These are phyloP conservation scores for Ammopiptanthus mongolicus DNA, from an alignment of 306 rosid genomes.

Conservation along the genomic window DNA sequence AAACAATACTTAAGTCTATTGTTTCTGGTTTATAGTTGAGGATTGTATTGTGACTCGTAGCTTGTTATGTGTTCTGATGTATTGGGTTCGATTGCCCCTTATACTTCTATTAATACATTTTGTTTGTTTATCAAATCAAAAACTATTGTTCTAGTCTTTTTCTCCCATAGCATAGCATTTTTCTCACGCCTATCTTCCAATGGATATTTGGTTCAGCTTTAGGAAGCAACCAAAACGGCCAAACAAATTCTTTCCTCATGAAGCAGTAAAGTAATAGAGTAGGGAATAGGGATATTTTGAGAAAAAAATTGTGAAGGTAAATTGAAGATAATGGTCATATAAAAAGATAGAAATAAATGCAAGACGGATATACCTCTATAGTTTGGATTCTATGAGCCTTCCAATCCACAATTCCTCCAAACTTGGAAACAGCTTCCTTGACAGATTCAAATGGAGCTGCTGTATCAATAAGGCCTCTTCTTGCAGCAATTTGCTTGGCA, in stretches of 20 bases:
- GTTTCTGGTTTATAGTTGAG: no score
- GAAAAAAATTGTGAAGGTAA: not conserved
- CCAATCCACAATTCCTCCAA: conserved; percentile 98
- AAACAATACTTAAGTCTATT: not conserved
- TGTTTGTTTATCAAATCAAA: no score
- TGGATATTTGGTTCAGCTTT: not conserved
- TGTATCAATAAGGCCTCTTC: conserved; percentile 72
- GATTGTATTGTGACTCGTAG: no score
- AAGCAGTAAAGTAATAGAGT: not conserved
- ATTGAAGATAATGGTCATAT: not conserved
- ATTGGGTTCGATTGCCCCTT: no score
- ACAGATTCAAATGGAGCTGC: conserved; percentile 95
- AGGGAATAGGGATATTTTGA: not conserved
- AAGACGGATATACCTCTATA: conserved; percentile 60
- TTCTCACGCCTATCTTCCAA: not conserved
- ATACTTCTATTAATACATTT: no score
- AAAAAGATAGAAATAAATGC: not conserved
- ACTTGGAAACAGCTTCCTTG: conserved; percentile 92
- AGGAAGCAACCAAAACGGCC: not conserved
- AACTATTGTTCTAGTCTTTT: not conserved
- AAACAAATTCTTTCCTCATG: not conserved
- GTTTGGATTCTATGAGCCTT: conserved; percentile 85
- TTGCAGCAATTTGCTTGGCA: conserved; percentile 33
- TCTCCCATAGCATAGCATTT: not conserved
- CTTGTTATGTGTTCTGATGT: no score